Percentiles rank a stretch among this genome's conserved stretches.
phyloP scores from a whole-genome alignment of 768 basidiomycete species.

The Cystoderma amianthinum region DNA sequence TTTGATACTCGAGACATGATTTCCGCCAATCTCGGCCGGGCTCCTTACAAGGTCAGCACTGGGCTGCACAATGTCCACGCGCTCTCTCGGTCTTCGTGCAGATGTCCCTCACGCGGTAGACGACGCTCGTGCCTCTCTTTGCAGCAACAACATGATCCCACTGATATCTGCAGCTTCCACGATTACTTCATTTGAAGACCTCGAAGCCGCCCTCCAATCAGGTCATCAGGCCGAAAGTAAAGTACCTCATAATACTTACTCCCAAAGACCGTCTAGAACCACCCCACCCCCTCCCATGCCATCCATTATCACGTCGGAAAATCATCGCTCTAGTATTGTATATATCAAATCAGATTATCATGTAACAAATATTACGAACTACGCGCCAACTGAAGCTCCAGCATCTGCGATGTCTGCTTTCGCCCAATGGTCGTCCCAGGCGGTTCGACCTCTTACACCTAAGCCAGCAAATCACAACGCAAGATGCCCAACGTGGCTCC shows the following conservation, averaged over 20 bases:
- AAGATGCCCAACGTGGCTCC: constrained; percentile 24
- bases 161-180: constrained; percentile 54
- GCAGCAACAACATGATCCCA: constrained; percentile 26
- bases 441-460: constrained; percentile 45
- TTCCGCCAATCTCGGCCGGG: constrained; percentile 30
- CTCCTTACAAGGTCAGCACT: constrained; percentile 10
- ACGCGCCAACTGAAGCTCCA: constrained; percentile 14
- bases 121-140: constrained; percentile 46
- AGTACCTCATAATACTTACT: constrained; percentile 50
- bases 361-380: constrained; percentile 14
- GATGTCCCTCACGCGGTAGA: constrained; percentile 44
- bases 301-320: constrained; percentile 19
- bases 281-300: constrained; percentile 27
- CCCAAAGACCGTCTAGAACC: constrained; percentile 23
- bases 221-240: constrained; percentile 54
- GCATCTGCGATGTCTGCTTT: constrained; percentile 29
- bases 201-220: constrained; percentile 32
- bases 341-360: constrained; percentile 56
- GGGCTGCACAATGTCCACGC: constrained; percentile 32
- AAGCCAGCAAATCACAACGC: constrained; percentile 42
- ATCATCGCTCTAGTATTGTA: constrained; percentile 52
- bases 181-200: constrained; percentile 52
- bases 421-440: constrained; percentile 41
- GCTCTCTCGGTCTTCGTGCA: constrained; percentile 37
- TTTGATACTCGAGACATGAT: constrained; percentile 46